Evolutionary conservation across 2,329 filamentous ascomycete species (phyloP).

Genomic region (Pyrenophora tritici-repentis): DNA sequence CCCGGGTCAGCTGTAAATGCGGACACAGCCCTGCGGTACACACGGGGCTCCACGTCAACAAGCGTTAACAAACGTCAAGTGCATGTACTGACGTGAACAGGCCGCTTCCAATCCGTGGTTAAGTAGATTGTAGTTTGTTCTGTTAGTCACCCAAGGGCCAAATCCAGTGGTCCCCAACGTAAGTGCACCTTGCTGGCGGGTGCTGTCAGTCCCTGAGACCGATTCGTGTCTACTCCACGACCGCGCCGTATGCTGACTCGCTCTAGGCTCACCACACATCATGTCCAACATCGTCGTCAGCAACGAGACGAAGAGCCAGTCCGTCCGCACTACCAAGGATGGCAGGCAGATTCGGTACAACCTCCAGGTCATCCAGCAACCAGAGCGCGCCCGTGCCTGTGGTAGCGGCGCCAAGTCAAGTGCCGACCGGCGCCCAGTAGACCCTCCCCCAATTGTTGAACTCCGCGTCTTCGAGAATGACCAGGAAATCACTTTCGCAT

Average conservation of each 20-base stretch:
- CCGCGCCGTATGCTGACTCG: slow-evolving; percentile 21
- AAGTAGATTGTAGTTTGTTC: slow-evolving; percentile 10
- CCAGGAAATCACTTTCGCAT: slow-evolving; percentile 76
- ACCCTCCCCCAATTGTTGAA: slow-evolving; percentile 92
- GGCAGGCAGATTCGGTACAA: slow-evolving; percentile 80
- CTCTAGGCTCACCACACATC: slow-evolving; percentile 15
- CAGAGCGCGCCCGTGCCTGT: slow-evolving; percentile 90
- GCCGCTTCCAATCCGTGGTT: slow-evolving; percentile 21
- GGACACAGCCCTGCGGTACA: slow-evolving; percentile 16
- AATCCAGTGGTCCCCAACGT: slow-evolving; percentile 8
- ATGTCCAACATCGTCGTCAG: slow-evolving; percentile 55
- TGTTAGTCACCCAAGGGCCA: slow-evolving; percentile 9
- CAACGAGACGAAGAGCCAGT: slow-evolving; percentile 61
- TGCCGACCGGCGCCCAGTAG: slow-evolving; percentile 87
- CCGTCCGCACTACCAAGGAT: slow-evolving; percentile 68
- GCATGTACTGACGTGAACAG: slow-evolving; percentile 17
- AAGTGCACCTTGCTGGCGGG: slow-evolving; percentile 21
- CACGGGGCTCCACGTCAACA: slow-evolving; percentile 13
- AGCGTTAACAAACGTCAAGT: background rate
- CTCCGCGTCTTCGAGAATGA: slow-evolving; percentile 79
- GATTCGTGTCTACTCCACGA: slow-evolving; percentile 13
- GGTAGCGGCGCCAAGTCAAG: slow-evolving; percentile 86
- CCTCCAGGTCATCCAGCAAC: slow-evolving; percentile 88
- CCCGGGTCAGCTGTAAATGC: slow-evolving; percentile 17
- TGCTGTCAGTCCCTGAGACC: slow-evolving; percentile 11